A percentile compares a stretch with the other conserved stretches of the same genome.
Evolutionary conservation across 257 asterid species (phyloP).

Genomic region (Pogostemon cablin): DNA sequence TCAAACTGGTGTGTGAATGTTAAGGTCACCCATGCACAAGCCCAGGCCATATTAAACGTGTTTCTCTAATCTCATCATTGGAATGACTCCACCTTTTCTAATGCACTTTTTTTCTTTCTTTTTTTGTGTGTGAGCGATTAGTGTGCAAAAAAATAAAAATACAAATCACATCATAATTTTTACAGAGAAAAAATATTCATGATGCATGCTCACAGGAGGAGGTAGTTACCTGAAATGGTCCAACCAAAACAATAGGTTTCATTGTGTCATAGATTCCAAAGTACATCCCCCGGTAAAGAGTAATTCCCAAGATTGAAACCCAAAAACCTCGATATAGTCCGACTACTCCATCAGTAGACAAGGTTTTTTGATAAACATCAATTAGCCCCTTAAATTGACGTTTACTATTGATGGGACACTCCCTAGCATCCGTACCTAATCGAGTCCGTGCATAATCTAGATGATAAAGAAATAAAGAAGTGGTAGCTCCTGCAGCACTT

Average conservation of each 20-base stretch:
- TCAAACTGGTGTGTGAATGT: not conserved
- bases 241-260: slow-evolving; percentile 91
- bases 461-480: slow-evolving; percentile 73
- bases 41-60: not conserved
- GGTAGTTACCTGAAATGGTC: slow-evolving; percentile 65
- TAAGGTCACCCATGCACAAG: not conserved
- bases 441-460: slow-evolving; percentile 71
- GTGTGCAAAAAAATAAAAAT: not conserved
- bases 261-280: slow-evolving; percentile 93
- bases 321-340: slow-evolving; percentile 97
- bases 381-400: slow-evolving; percentile 55
- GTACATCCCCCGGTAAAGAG: slow-evolving; percentile 97
- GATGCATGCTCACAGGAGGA: slow-evolving; percentile 13
- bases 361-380: slow-evolving; percentile 83
- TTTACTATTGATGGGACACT: slow-evolving; percentile 42
- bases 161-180: not conserved
- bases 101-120: not conserved
- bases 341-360: slow-evolving; percentile 71
- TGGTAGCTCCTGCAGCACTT: slow-evolving; percentile 98
- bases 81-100: not conserved
- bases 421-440: slow-evolving; percentile 52
- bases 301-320: slow-evolving; percentile 79
- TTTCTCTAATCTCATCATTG: not conserved
- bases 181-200: slow-evolving; percentile 9
- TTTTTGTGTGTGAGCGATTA: too few relatives aligned